These are phyloP conservation scores for Striga asiatica DNA, from an alignment of 257 asterid species.

Conservation along the genomic window DNA sequence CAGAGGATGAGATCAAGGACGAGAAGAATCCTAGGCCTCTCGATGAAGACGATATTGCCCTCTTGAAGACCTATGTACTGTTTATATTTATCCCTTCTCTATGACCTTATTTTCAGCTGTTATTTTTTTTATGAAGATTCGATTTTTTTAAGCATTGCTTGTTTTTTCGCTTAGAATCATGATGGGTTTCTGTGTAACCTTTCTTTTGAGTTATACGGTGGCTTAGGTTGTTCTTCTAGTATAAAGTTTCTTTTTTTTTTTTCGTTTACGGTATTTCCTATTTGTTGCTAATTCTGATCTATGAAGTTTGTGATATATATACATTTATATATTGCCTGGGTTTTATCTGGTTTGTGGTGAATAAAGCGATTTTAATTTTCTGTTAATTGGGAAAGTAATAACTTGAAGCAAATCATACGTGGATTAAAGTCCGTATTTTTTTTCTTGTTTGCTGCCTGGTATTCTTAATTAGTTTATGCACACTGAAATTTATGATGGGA, in stretches of 20 bases:
- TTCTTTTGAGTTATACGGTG: too few species aligned
- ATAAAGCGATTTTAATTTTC: not conserved
- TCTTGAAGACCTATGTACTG: constrained; percentile 69
- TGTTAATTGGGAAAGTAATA: not conserved
- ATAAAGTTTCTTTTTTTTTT: too few species aligned
- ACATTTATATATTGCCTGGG: too few species aligned
- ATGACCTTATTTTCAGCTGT: not conserved
- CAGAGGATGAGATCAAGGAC: constrained; percentile 81
- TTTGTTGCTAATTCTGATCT: too few species aligned
- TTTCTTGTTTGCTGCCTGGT: not conserved
- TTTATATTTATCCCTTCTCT: not conserved
- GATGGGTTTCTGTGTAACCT: too few species aligned
- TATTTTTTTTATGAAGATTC: not conserved
- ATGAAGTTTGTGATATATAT: too few species aligned
- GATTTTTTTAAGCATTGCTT: too few species aligned
- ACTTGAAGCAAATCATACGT: not conserved
- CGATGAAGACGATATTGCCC: constrained; percentile 91
- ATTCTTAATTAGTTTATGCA: not conserved
- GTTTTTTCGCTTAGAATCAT: too few species aligned
- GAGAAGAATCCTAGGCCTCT: constrained; percentile 89
- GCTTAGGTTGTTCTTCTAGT: too few species aligned
- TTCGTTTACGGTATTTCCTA: too few species aligned
- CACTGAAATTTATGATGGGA: not conserved
- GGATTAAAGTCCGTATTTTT: not conserved
- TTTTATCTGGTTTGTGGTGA: too few species aligned